Conservation (phyloP, 805 yeast species). For the Yarrowia divulgata region DNA sequence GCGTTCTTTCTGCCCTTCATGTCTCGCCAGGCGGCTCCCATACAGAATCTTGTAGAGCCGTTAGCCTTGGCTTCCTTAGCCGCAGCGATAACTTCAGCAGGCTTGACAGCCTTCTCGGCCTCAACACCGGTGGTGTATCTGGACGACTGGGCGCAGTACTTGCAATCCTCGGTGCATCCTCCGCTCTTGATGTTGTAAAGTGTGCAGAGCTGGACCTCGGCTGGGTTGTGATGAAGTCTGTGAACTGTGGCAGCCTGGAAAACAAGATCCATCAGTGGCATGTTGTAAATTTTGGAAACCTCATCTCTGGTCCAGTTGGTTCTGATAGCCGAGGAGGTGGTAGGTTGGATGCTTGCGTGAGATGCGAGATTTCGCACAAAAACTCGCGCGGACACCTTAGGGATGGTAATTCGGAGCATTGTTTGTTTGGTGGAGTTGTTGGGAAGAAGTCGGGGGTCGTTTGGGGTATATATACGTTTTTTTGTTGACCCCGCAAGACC, state of each 20-base stretch:
- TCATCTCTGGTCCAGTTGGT: slow-evolving; percentile 66
- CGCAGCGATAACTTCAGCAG: slow-evolving; percentile 68
- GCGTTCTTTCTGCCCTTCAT: slow-evolving; percentile 80
- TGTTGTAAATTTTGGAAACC: slow-evolving; percentile 64
- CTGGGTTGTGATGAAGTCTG: slow-evolving; percentile 69
- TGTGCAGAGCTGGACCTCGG: slow-evolving; percentile 77
- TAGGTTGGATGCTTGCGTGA: slow-evolving; percentile 20
- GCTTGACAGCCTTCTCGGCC: slow-evolving; percentile 66
- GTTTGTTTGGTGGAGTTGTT: background rate
- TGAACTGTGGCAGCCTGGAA: slow-evolving; percentile 70
- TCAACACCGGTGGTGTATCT: slow-evolving; percentile 70
- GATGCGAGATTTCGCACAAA: slow-evolving; percentile 18
- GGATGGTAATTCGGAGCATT: slow-evolving; percentile 5
- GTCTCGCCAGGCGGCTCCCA: slow-evolving; percentile 91
- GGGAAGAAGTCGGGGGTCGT: background rate
- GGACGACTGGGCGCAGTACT: slow-evolving; percentile 79
- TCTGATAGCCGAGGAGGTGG: slow-evolving; percentile 34
- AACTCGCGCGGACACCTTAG: background rate
- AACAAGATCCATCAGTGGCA: slow-evolving; percentile 70
- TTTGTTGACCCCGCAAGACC: slow-evolving; percentile 31
- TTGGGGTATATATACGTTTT: slow-evolving; percentile 15
- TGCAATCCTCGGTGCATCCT: slow-evolving; percentile 83
- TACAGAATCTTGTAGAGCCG: slow-evolving; percentile 79
- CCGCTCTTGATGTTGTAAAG: slow-evolving; percentile 78
- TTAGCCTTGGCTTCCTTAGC: slow-evolving; percentile 71